Conservation (phyloP, 192 early-diverging fungal genomes). For the Coemansia sp. region DNA sequence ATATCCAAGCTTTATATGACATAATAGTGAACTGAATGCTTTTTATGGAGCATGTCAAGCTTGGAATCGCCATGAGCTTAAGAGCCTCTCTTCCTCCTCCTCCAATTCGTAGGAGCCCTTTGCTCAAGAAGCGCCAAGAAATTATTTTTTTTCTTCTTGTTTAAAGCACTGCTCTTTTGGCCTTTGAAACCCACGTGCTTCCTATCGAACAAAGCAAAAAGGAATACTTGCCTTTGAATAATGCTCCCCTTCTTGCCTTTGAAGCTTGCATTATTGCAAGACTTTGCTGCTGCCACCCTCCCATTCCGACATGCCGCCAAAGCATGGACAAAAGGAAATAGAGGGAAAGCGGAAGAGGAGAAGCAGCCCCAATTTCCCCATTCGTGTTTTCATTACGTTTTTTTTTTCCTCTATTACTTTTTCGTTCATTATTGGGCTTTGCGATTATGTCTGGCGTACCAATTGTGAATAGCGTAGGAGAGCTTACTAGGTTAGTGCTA, state of each 20-base stretch:
- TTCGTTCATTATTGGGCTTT: not conserved
- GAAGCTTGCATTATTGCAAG: no score
- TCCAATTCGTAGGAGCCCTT: no score
- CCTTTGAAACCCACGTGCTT: not conserved
- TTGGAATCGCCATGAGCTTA: no score
- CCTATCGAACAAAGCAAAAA: not conserved
- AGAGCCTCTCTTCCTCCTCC: no score
- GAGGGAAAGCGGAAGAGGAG: not conserved
- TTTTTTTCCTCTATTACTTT: not conserved
- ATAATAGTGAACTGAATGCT: no score
- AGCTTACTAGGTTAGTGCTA: not conserved
- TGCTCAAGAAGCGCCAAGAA: not conserved
- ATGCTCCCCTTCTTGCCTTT: not conserved
- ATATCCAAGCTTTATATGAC: not conserved
- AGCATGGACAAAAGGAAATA: not conserved
- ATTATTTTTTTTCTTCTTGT: no score
- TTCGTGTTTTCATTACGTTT: not conserved
- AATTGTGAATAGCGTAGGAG: not conserved
- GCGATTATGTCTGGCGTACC: not conserved
- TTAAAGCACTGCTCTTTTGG: no score
- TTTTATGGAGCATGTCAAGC: no score
- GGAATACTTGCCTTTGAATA: not conserved
- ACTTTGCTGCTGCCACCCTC: not conserved
- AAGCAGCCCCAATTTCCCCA: not conserved
- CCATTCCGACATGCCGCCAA: not conserved